A percentile compares a stretch with the other conserved stretches of the same genome.
phyloP scores from a whole-genome alignment of 768 basidiomycete species.

The Agaricus subrufescens region DNA sequence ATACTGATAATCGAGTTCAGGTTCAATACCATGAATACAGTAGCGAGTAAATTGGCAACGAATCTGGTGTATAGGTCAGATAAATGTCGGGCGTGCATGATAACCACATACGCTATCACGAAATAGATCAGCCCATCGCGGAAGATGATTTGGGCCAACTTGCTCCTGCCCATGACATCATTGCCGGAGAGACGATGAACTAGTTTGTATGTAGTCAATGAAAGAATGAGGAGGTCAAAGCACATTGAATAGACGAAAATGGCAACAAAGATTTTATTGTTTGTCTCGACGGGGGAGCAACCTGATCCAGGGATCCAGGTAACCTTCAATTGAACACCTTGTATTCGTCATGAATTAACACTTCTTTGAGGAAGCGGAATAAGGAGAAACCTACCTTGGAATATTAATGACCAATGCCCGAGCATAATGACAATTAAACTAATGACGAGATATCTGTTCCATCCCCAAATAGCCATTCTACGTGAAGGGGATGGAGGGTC shows the following conservation, averaged over 20 bases:
- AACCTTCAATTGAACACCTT: slow-evolving; percentile 59
- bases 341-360: background rate
- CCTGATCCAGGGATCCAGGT: slow-evolving; percentile 40
- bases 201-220: slow-evolving; percentile 59
- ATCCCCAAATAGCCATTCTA: slow-evolving; percentile 61
- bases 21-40: slow-evolving; percentile 63
- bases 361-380: background rate
- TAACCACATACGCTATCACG: slow-evolving; percentile 51
- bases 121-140: slow-evolving; percentile 72
- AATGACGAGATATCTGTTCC: slow-evolving; percentile 47
- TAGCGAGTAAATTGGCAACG: slow-evolving; percentile 36
- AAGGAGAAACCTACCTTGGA: slow-evolving; percentile 44
- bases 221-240: slow-evolving; percentile 61
- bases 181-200: slow-evolving; percentile 17
- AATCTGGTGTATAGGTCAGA: slow-evolving; percentile 28
- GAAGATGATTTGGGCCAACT: slow-evolving; percentile 61
- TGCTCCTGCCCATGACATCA: slow-evolving; percentile 29
- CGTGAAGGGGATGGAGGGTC: background rate
- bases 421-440: slow-evolving; percentile 51
- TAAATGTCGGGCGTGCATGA: background rate
- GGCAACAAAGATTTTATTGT: slow-evolving; percentile 60
- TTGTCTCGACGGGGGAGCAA: slow-evolving; percentile 55
- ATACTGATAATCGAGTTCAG: slow-evolving; percentile 65
- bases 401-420: slow-evolving; percentile 67
- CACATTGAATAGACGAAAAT: slow-evolving; percentile 77